These are phyloP conservation scores for Corinectria fuckeliana DNA, from an alignment of 2,329 filamentous ascomycete genomes.

Conservation along the genomic window DNA sequence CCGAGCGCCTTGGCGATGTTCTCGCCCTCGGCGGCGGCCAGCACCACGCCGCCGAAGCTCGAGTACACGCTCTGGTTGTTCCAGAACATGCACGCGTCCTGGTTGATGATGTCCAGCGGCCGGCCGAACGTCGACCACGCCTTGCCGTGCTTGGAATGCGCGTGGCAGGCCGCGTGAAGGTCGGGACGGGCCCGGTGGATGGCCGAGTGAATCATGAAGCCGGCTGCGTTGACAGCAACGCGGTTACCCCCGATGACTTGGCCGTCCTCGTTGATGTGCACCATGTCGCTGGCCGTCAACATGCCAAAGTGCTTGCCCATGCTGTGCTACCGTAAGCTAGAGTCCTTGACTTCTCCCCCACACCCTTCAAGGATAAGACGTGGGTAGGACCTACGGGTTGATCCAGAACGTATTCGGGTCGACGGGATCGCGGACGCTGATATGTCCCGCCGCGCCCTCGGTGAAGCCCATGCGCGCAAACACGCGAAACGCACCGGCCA, in stretches of 20 bases:
- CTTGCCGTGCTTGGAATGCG: constrained; percentile 64
- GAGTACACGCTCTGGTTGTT: constrained; percentile 64
- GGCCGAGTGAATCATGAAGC: constrained; percentile 68
- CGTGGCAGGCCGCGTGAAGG: constrained; percentile 66
- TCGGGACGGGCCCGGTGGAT: constrained; percentile 66
- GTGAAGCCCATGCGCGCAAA: constrained; percentile 57
- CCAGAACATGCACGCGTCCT: constrained; percentile 65
- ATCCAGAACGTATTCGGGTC: constrained; percentile 68
- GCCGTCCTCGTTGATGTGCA: constrained; percentile 65
- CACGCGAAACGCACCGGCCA: constrained; percentile 55
- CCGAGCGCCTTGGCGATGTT: constrained; percentile 65
- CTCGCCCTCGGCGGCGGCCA: constrained; percentile 65
- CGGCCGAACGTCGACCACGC: constrained; percentile 66
- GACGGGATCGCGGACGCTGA: constrained; percentile 68
- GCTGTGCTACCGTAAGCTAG: constrained; percentile 8
- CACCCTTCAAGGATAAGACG: neutral
- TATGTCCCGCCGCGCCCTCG: constrained; percentile 70
- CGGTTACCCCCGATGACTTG: constrained; percentile 66
- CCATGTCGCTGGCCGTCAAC: constrained; percentile 67
- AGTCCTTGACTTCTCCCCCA: neutral
- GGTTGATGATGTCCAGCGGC: constrained; percentile 67
- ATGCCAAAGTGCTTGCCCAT: constrained; percentile 66
- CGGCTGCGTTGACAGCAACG: constrained; percentile 63
- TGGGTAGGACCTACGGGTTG: constrained; percentile 53
- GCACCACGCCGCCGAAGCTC: constrained; percentile 67